A percentile compares a stretch with the other conserved stretches of the same genome.
Conservation (phyloP, 1,284 basidiomycete genomes). For the Erythrobasidium hasegawianum region DNA sequence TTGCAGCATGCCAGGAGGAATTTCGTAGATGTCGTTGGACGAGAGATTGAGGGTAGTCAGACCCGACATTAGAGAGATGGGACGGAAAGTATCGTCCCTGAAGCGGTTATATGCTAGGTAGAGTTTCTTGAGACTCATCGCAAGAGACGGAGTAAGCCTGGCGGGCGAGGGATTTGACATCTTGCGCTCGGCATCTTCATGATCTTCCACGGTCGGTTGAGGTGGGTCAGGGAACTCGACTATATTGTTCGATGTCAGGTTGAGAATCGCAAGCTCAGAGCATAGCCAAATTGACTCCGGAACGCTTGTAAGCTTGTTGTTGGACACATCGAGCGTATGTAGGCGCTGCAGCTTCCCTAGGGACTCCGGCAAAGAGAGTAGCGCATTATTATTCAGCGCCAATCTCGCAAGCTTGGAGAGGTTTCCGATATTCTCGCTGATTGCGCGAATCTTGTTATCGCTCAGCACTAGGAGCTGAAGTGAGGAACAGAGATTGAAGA, state of each 20-base stretch:
- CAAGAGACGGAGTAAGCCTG: conserved; percentile 57
- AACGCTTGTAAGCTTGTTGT: conserved; percentile 79
- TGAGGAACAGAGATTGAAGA: conserved; percentile 68
- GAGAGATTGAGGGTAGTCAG: conserved; percentile 83
- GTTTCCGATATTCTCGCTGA: conserved; percentile 76
- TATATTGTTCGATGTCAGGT: conserved; percentile 87
- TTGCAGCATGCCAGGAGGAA: conserved; percentile 72
- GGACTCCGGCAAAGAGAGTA: conserved; percentile 70
- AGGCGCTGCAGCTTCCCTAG: conserved; percentile 76
- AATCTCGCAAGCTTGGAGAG: conserved; percentile 68
- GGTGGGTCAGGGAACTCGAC: conserved; percentile 68
- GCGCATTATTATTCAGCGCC: conserved; percentile 84
- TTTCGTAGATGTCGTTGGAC: conserved; percentile 92
- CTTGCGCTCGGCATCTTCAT: conserved; percentile 41
- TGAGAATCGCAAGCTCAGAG: conserved; percentile 67
- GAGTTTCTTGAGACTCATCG: conserved; percentile 67
- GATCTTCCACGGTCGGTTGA: conserved; percentile 35
- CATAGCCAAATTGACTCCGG: conserved; percentile 82
- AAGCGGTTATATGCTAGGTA: conserved; percentile 87
- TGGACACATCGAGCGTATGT: conserved; percentile 78
- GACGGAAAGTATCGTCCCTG: conserved; percentile 73
- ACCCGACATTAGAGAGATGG: conserved; percentile 68
- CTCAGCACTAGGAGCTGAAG: conserved; percentile 70
- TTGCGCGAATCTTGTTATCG: conserved; percentile 78
- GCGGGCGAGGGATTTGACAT: conserved; percentile 40